Percentiles rank a stretch among this genome's conserved stretches.
Evolutionary conservation across 73 alveolate genomes (phyloP).

Genomic region (Blepharisma japonicum): DNA sequence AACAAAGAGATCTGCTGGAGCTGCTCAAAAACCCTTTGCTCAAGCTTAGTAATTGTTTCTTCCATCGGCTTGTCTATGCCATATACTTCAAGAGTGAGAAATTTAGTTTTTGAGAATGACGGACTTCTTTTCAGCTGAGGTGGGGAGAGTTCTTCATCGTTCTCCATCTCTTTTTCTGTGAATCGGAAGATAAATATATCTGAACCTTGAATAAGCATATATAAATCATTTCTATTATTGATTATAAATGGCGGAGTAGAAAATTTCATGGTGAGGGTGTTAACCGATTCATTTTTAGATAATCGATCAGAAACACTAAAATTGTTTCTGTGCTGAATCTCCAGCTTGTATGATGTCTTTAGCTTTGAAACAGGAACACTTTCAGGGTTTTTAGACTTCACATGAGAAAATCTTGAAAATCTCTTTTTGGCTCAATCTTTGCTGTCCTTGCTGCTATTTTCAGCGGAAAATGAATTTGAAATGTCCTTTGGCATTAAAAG

Average conservation of each 20-base stretch:
- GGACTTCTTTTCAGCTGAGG: neutral
- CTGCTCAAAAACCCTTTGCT: neutral
- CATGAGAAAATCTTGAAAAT: neutral
- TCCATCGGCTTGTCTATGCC: neutral
- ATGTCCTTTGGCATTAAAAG: neutral
- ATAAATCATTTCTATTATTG: neutral
- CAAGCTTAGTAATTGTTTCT: neutral
- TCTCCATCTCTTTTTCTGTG: neutral
- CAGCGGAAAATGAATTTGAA: no score
- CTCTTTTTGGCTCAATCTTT: neutral
- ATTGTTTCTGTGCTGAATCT: neutral
- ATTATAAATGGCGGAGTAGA: conserved; percentile 8
- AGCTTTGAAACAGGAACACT: neutral
- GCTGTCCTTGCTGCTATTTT: neutral
- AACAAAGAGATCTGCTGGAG: neutral
- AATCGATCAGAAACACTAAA: neutral
- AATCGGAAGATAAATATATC: neutral
- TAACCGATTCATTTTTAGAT: neutral
- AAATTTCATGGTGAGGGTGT: neutral
- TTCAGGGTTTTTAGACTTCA: neutral
- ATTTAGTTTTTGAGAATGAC: neutral
- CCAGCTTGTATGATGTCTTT: neutral
- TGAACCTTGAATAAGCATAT: neutral
- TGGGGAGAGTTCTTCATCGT: no score
- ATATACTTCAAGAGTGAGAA: neutral